These are phyloP conservation scores for Fusarium mangiferae DNA, from an alignment of 2,329 filamentous ascomycete species.

Conservation along the genomic window DNA sequence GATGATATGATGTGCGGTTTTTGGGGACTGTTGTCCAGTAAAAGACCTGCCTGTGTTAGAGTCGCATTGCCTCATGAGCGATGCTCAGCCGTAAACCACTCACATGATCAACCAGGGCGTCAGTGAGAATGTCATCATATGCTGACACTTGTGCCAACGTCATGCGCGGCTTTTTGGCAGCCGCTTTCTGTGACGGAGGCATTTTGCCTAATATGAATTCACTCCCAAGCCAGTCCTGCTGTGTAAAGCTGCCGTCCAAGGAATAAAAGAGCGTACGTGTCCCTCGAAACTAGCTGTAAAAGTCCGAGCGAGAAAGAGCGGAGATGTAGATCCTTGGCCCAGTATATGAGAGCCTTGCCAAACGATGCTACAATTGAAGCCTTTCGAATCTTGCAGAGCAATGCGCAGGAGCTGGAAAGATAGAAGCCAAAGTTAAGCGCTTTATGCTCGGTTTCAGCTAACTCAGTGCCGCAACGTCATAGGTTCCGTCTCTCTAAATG, in stretches of 20 bases:
- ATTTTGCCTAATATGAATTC: constrained; percentile 38
- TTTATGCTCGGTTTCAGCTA: constrained; percentile 36
- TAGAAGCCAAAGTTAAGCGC: constrained; percentile 20
- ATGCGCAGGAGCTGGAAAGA: constrained; percentile 4
- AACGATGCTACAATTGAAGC: neutral
- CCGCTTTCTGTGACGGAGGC: constrained; percentile 50
- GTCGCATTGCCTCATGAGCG: constrained; percentile 10
- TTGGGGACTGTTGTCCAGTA: constrained; percentile 98
- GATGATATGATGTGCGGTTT: constrained; percentile 86
- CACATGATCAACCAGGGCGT: constrained; percentile 95
- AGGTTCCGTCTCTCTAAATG: constrained; percentile 17
- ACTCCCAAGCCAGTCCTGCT: neutral
- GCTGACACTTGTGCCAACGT: constrained; percentile 88
- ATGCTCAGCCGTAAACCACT: constrained; percentile 51
- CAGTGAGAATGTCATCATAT: constrained; percentile 96
- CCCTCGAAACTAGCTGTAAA: constrained; percentile 22
- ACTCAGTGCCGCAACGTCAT: constrained; percentile 43
- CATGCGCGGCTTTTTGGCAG: constrained; percentile 74
- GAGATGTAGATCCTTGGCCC: constrained; percentile 15
- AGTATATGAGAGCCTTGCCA: neutral
- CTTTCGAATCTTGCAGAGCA: neutral
- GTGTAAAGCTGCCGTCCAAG: constrained; percentile 1
- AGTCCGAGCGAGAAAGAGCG: constrained; percentile 25
- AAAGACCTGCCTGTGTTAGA: constrained; percentile 68
- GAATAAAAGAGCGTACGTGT: constrained; percentile 39